Evolutionary conservation across 163 green algal species (phyloP).

Genomic region (Chlorella variabilis): DNA sequence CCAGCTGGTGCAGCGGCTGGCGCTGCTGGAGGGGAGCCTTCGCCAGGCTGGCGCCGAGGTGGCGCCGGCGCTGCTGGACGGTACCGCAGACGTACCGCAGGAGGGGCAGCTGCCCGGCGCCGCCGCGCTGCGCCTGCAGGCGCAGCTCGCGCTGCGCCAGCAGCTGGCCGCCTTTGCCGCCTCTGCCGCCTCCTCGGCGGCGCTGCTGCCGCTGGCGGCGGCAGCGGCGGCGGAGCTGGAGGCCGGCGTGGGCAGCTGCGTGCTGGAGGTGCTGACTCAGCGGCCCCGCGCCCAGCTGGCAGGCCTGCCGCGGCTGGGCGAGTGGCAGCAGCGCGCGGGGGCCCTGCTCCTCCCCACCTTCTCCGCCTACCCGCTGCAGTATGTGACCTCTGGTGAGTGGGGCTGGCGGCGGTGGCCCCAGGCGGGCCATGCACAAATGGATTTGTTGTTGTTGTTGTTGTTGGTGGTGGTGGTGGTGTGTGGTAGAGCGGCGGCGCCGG

Average conservation of each 20-base stretch:
- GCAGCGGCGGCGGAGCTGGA: constrained; percentile 31
- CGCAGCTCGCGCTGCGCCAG: constrained; percentile 42
- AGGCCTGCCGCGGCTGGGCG: constrained; percentile 54
- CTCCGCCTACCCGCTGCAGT: constrained; percentile 84
- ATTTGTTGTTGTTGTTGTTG: no score
- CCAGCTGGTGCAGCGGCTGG: constrained; percentile 23
- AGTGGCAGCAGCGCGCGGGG: constrained; percentile 58
- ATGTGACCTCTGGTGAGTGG: constrained; percentile 68
- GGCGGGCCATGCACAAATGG: no score
- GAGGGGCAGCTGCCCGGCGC: constrained; percentile 31
- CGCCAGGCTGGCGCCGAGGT: constrained; percentile 6
- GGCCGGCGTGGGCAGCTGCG: constrained; percentile 65
- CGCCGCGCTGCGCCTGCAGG: constrained; percentile 48
- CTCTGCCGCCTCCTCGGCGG: background rate
- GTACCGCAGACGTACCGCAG: background rate
- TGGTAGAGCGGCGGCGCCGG: no score
- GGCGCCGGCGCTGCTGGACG: constrained; percentile 21
- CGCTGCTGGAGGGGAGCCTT: constrained; percentile 9
- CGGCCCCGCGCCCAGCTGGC: constrained; percentile 58
- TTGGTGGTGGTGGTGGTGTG: background rate
- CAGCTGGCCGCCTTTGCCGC: constrained; percentile 22
- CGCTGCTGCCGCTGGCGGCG: constrained; percentile 46
- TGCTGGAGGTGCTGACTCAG: constrained; percentile 39
- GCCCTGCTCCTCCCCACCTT: constrained; percentile 79
- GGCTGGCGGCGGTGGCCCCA: background rate